Evolutionary conservation across 305 asterid genomes (phyloP).

Genomic region (Fraxinus nigra): DNA sequence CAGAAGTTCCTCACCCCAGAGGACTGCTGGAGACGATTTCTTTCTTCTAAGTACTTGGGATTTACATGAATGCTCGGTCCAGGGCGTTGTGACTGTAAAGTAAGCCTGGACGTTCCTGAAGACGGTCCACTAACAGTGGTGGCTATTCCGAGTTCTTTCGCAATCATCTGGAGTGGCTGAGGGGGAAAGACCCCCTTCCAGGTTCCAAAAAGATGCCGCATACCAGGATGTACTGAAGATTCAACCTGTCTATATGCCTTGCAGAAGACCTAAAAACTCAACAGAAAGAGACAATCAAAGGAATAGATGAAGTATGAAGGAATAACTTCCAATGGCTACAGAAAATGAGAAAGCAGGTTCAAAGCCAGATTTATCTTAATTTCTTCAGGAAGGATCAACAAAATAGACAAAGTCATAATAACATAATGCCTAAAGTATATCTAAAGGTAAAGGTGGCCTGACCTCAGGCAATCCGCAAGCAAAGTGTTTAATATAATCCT

Average conservation of each 20-base stretch:
- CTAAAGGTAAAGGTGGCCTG: slow-evolving; percentile 25
- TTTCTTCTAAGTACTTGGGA: slow-evolving; percentile 90
- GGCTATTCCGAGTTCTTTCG: slow-evolving; percentile 41
- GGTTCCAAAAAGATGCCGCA: slow-evolving; percentile 96
- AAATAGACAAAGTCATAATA: not conserved
- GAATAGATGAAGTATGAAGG: not conserved
- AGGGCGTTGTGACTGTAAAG: slow-evolving; percentile 70
- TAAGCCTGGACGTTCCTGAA: slow-evolving; percentile 53
- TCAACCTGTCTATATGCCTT: slow-evolving; percentile 88
- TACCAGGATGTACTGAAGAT: slow-evolving; percentile 66
- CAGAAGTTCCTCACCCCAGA: slow-evolving; percentile 48
- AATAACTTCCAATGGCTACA: not conserved
- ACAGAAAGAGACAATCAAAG: slow-evolving; percentile 19
- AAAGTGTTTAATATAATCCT: slow-evolving; percentile 83
- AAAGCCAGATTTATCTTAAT: slow-evolving; percentile 16
- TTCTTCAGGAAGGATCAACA: not conserved
- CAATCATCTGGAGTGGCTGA: no score
- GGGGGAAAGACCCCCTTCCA: slow-evolving; percentile 25
- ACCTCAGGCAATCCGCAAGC: slow-evolving; percentile 91
- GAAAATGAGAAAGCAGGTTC: not conserved
- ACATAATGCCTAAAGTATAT: not conserved
- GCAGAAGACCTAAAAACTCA: slow-evolving; percentile 75
- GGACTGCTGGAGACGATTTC: slow-evolving; percentile 62
- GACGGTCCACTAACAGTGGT: slow-evolving; percentile 59
- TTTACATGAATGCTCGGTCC: slow-evolving; percentile 87